Percentiles rank a stretch among this genome's conserved stretches.
Evolutionary conservation across 2,329 filamentous ascomycete species (phyloP).

Genomic region (Aspergillus sp.): DNA sequence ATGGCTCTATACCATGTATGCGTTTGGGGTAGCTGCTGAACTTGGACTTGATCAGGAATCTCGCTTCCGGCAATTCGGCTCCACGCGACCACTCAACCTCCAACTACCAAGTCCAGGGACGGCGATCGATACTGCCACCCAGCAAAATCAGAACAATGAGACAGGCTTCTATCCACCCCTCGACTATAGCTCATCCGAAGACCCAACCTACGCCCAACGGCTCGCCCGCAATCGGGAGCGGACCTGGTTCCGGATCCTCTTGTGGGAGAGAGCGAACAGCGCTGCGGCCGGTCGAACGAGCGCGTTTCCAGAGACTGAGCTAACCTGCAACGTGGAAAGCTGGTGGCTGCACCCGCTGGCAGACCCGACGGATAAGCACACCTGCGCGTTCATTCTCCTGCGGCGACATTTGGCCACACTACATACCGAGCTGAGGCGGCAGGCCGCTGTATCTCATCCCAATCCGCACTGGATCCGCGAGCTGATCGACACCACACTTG

Average conservation of each 20-base stretch:
- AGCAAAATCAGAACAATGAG: not conserved
- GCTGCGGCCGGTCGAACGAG: slow-evolving; percentile 25
- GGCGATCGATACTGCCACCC: not conserved
- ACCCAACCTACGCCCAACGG: slow-evolving; percentile 10
- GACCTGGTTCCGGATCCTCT: slow-evolving; percentile 30
- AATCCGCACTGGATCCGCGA: slow-evolving; percentile 25
- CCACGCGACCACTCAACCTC: not conserved
- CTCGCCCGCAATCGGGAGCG: slow-evolving; percentile 27
- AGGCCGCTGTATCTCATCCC: slow-evolving; percentile 9
- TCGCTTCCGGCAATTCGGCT: not conserved
- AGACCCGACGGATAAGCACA: slow-evolving; percentile 27
- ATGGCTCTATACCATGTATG: slow-evolving; percentile 31
- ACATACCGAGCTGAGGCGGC: slow-evolving; percentile 16
- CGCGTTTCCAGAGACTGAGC: slow-evolving; percentile 28
- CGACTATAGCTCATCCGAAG: not conserved
- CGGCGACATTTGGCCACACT: slow-evolving; percentile 20
- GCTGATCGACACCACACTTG: slow-evolving; percentile 20
- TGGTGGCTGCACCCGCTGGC: slow-evolving; percentile 31
- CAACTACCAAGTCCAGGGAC: not conserved
- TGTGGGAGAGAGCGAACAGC: slow-evolving; percentile 33
- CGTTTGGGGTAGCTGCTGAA: slow-evolving; percentile 26
- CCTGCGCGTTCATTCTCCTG: slow-evolving; percentile 28
- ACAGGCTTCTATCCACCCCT: not conserved
- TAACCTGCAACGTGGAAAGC: slow-evolving; percentile 23
- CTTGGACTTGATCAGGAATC: slow-evolving; percentile 24